Percentiles rank a stretch among this genome's conserved stretches.
These are phyloP conservation scores for Fraxinus excelsior DNA, from an alignment of 257 asterid genomes.

Conservation along the genomic window DNA sequence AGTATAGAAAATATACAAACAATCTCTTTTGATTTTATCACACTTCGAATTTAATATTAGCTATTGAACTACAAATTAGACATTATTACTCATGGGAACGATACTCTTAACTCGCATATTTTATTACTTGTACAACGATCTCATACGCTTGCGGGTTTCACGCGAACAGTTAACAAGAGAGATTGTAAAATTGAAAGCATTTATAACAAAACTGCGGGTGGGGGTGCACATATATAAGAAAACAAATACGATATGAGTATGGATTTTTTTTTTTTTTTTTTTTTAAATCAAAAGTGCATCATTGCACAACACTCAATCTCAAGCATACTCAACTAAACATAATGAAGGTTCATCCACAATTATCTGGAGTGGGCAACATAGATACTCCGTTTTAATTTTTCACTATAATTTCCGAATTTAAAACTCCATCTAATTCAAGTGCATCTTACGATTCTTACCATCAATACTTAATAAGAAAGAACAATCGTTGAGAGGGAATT, in stretches of 20 bases:
- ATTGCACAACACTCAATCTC: background rate
- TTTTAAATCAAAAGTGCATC: background rate
- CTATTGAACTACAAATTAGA: no score
- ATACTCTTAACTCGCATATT: no score
- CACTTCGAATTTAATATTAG: no score
- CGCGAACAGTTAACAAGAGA: background rate
- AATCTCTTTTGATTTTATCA: no score
- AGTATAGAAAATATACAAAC: no score
- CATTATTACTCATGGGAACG: no score
- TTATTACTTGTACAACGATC: no score
- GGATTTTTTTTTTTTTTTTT: no score
- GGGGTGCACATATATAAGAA: no score
- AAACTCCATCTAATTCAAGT: background rate
- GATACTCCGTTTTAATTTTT: background rate
- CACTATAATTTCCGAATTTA: background rate
- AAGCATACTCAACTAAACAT: background rate
- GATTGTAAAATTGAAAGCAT: background rate
- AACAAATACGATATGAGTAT: no score
- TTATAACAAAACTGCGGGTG: background rate
- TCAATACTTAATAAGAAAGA: background rate
- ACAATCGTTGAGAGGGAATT: conserved; percentile 6
- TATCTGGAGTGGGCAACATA: background rate
- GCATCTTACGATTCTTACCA: background rate
- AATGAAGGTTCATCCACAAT: background rate
- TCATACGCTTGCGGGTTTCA: no score